Evolutionary conservation across 1,139 yeast genomes (phyloP), one percentile per base, ranked within the genome.

Genomic region (Yamadazyma sp.): DNA sequence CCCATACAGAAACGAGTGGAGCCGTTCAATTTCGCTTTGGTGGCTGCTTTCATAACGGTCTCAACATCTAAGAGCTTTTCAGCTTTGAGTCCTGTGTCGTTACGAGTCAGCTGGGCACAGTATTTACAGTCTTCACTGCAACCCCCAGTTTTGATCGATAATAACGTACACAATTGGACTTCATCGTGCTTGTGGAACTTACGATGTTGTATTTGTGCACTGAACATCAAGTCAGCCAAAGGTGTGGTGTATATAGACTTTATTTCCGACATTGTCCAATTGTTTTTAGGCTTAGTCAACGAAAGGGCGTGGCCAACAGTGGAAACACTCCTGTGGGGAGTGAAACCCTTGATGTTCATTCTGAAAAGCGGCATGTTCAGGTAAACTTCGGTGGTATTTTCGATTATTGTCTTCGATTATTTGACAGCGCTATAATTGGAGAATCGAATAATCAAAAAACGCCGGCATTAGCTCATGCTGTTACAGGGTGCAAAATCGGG

Each of bases 1-100:
- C 94, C 95, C 83, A 85, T 79, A 56, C 95, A 85, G 54, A 85
- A 85, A 45, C 95, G 68, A 0, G 94, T 85, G 0, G 85, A 77
- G 0, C 92, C 92, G 47, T 83, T 83, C 5, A 55, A 64, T 51
- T 83, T 81, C n/a, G 31, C 31, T 15, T 12, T 15, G 11, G 31
- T 5, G 0, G 94, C 94, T 33, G 79, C 83, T 37, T 64, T 71
- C 54, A 82, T 63, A 1, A 86, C 92, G 20, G 72, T 71, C 2
- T 83, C 89, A 11, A 83, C 57, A 18, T 69, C 64, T 17, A 83
- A 72, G 62, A 84, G 62, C 53, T 79, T 80, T 43, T 80, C 84
- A 2, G 92, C 89, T 49, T 81, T 68, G 16, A 82, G 64, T 2
- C 87, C 91, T 5, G 94, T 84, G 41, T 76, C 73, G 59, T 85